Evolutionary conservation across 371 early-diverging fungal species (phyloP), one percentile per base, ranked within the genome.

Genomic region (Rozella allomycis): DNA sequence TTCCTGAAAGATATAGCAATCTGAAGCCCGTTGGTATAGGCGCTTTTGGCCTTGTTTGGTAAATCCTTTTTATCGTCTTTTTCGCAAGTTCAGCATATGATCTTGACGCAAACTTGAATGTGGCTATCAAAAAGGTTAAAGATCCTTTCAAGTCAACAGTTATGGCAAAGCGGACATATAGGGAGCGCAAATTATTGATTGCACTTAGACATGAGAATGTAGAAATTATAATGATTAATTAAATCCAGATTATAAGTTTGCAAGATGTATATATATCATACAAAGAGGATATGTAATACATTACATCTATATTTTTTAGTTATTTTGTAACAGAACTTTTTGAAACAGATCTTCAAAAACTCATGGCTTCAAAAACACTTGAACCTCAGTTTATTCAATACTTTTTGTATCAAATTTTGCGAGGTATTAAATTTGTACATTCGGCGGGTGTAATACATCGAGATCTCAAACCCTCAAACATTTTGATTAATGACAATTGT

Each of bases 21-120:
- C 61, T 86, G 35, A 76, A 84, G 43, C 84, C 87, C 17, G 77
- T 90, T n/a, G 91, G 91, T 28, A 81, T 87, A 81, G 91, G 91
- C 29, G 84, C 87, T 4, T 90, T 87, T 52, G 91, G 91, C 39
- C 61, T 87, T 10, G 91, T 90, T 12, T 86, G 85, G 83, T 85
- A 67, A 50, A 58, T 40, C 23, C 14, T 17, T 20, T 13, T 17
- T 6, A 9, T 13, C 45, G 3, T 12, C 22, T 20, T 3, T 17
- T 20, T 11, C 4, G 13, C 7, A 30, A 86, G 87, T 47, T 84
- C 86, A 12, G 78, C 86, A 17, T 71, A 72, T 38, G 85, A 87
- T 40, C 72, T 71, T 42, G 47, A 76, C 32, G 74, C 78, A 1
- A 66, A 70, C 17, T 66, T 63, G 49, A 68, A 70, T 33, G 84